Evolutionary conservation across 2,329 filamentous ascomycete species (phyloP).

Genomic region (Xylaria arbuscula): DNA sequence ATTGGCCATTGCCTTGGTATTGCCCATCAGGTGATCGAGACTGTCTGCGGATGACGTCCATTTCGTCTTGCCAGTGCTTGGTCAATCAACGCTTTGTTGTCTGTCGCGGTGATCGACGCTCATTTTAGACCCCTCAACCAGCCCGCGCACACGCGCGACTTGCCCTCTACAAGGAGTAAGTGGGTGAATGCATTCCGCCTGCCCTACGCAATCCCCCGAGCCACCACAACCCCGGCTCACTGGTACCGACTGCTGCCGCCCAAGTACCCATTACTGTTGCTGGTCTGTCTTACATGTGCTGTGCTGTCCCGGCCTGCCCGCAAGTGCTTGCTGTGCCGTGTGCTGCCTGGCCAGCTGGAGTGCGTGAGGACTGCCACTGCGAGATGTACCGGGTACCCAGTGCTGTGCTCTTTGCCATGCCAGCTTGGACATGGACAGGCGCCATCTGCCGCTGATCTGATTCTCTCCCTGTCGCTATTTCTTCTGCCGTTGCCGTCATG

Average conservation of each 20-base stretch:
- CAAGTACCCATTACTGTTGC: slow-evolving; percentile 35
- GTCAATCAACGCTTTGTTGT: slow-evolving; percentile 49
- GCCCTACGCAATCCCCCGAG: slow-evolving; percentile 37
- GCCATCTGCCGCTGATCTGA: slow-evolving; percentile 31
- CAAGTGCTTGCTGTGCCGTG: not conserved
- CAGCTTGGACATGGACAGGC: slow-evolving; percentile 19
- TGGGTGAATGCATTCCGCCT: slow-evolving; percentile 41
- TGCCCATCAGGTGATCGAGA: slow-evolving; percentile 64
- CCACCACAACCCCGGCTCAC: slow-evolving; percentile 45
- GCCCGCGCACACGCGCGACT: slow-evolving; percentile 38
- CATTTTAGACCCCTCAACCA: slow-evolving; percentile 27
- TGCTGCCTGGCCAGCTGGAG: slow-evolving; percentile 17
- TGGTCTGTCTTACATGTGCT: slow-evolving; percentile 35
- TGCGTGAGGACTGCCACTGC: slow-evolving; percentile 5
- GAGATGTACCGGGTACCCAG: slow-evolving; percentile 8
- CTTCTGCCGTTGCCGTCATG: slow-evolving; percentile 25
- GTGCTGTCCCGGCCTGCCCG: slow-evolving; percentile 30
- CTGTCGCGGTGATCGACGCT: slow-evolving; percentile 36
- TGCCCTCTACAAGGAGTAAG: slow-evolving; percentile 39
- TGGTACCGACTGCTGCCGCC: slow-evolving; percentile 41
- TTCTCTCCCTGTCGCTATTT: slow-evolving; percentile 30
- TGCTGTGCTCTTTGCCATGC: slow-evolving; percentile 15
- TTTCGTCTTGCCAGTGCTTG: slow-evolving; percentile 44
- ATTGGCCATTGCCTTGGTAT: slow-evolving; percentile 60
- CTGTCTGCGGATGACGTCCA: slow-evolving; percentile 57